phyloP scores from a whole-genome alignment of 116 monocot species.

The Cymodocea nodosa region DNA sequence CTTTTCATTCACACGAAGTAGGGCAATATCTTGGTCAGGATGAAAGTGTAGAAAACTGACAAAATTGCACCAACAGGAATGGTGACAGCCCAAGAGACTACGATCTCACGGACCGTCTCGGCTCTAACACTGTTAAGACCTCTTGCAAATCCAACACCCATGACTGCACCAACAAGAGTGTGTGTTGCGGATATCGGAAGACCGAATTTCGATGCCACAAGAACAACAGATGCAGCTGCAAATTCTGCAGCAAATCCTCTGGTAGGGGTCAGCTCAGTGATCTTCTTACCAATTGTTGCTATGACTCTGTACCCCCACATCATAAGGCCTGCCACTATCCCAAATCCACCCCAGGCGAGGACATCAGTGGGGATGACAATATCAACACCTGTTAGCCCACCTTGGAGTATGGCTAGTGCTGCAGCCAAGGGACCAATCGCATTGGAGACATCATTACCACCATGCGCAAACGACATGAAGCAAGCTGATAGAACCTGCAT shows the following conservation, averaged over 20 bases:
- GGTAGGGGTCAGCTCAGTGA: conserved; percentile 90
- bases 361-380: conserved; percentile 81
- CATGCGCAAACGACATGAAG: conserved; percentile 99
- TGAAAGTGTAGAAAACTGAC: conserved; percentile 65
- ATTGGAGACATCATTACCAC: conserved; percentile 93
- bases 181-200: conserved; percentile 94
- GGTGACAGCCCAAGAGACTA: conserved; percentile 78
- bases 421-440: conserved; percentile 92
- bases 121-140: conserved; percentile 75
- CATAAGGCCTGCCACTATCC: conserved; percentile 89
- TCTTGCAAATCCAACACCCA: conserved; percentile 94
- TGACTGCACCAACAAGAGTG: conserved; percentile 90
- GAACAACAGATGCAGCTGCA: conserved; percentile 89
- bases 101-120: conserved; percentile 76
- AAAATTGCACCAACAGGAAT: conserved; percentile 80
- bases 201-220: conserved; percentile 83
- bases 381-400: conserved; percentile 34
- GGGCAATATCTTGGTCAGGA: conserved; percentile 44
- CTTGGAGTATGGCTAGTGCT: conserved; percentile 77
- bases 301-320: conserved; percentile 98
- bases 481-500: conserved; percentile 96
- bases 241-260: conserved; percentile 95
- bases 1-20: conserved; percentile 4
- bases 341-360: conserved; percentile 98
- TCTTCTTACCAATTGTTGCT: conserved; percentile 93